Evolutionary conservation across 371 early-diverging fungal genomes (phyloP).

Genomic region (Haplosporangium sp.): DNA sequence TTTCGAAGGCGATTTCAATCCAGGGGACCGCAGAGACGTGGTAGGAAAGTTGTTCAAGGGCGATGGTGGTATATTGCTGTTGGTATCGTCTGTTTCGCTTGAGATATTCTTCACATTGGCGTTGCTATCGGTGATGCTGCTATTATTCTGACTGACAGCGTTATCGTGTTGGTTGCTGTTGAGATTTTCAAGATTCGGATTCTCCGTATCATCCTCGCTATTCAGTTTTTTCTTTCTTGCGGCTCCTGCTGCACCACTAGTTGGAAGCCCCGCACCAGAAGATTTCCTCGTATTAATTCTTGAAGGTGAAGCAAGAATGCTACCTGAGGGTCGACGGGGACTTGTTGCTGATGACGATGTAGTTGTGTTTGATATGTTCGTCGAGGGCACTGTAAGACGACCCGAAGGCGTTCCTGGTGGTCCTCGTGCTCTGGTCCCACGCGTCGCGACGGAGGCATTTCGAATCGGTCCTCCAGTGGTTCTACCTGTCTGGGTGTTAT

Average conservation of each 20-base stretch:
- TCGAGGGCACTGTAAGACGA: background rate
- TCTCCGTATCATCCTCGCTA: background rate
- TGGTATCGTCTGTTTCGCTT: background rate
- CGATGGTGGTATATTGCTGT: background rate
- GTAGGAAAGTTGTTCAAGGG: conserved; percentile 1
- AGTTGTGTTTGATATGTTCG: background rate
- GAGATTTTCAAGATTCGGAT: background rate
- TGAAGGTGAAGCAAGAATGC: background rate
- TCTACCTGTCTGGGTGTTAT: background rate
- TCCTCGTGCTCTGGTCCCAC: conserved; percentile 24
- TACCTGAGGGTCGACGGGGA: background rate
- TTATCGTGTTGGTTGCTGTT: background rate
- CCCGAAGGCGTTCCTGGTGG: conserved; percentile 15
- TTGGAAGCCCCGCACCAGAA: background rate
- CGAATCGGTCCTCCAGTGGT: conserved; percentile 28
- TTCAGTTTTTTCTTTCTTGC: background rate
- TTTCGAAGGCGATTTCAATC: conserved; percentile 35
- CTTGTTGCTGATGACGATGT: background rate
- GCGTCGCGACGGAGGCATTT: conserved; percentile 2
- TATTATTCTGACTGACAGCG: background rate
- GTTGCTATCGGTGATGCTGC: background rate
- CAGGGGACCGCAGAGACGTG: conserved; percentile 27
- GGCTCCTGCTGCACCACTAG: background rate
- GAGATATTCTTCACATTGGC: background rate
- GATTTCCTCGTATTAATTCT: background rate